A percentile compares a stretch with the other conserved stretches of the same genome.
phyloP scores from a whole-genome alignment of 2,329 filamentous ascomycete genomes.

The Myriosclerotinia curreyana region DNA sequence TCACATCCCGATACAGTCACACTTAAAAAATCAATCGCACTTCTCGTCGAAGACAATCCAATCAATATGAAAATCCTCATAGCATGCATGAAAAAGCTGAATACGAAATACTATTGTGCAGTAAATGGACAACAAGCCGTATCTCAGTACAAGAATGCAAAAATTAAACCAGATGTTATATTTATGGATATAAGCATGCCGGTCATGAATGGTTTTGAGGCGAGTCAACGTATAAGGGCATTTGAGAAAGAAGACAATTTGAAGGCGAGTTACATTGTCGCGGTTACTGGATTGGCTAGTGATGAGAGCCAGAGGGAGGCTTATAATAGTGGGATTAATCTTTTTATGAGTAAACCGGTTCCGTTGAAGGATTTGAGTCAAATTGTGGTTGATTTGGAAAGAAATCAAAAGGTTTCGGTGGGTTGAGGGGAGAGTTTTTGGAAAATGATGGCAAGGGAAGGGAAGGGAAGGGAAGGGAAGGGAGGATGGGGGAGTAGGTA shows the following conservation, averaged over 20 bases:
- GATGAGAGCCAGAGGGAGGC: conserved; percentile 47
- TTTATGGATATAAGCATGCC: conserved; percentile 56
- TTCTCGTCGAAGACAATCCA: conserved; percentile 41
- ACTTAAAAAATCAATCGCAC: not conserved
- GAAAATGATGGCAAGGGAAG: not conserved
- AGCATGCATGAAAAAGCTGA: conserved; percentile 25
- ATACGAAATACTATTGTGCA: conserved; percentile 35
- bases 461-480: not conserved
- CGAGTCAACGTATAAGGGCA: conserved; percentile 20
- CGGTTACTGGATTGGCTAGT: conserved; percentile 50
- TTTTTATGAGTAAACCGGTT: conserved; percentile 52
- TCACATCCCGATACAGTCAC: not conserved
- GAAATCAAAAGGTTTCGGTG: not conserved
- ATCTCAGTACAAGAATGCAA: conserved; percentile 12
- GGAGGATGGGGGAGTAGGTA: too few relatives aligned
- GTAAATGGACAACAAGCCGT: conserved; percentile 23
- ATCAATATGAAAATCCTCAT: conserved; percentile 40
- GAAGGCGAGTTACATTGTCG: conserved; percentile 45
- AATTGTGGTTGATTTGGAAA: not conserved
- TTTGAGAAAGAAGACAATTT: conserved; percentile 14
- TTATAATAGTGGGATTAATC: conserved; percentile 49
- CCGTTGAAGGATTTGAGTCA: conserved; percentile 10
- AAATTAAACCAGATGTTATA: conserved; percentile 39
- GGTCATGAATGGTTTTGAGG: conserved; percentile 46
- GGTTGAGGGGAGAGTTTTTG: not conserved